Evolutionary conservation across 1,284 basidiomycete genomes (phyloP).

Genomic region (Papiliotrema fonsecae): DNA sequence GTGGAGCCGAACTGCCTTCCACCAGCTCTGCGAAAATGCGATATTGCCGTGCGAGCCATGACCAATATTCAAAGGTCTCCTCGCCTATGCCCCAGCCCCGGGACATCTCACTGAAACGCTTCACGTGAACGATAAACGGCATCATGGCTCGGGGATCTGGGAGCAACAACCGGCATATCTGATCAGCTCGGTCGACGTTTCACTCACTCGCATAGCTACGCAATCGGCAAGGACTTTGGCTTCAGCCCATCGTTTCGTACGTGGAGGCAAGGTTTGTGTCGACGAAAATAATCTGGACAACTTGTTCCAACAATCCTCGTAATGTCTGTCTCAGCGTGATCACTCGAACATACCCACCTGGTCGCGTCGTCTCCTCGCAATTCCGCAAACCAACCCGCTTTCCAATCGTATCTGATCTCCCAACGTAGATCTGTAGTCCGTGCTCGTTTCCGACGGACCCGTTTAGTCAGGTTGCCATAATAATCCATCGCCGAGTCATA

Average conservation of each 20-base stretch:
- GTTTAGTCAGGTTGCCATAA: constrained; percentile 85
- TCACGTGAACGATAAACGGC: constrained; percentile 77
- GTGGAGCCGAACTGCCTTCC: constrained; percentile 53
- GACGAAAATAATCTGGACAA: constrained; percentile 81
- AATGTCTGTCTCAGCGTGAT: constrained; percentile 59
- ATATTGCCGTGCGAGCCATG: constrained; percentile 90
- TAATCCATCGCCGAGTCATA: constrained; percentile 86
- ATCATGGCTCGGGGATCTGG: constrained; percentile 69
- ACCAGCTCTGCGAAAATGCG: constrained; percentile 81
- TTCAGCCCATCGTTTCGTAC: constrained; percentile 97
- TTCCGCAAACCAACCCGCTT: constrained; percentile 93
- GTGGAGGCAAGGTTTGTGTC: constrained; percentile 74
- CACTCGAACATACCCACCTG: constrained; percentile 53
- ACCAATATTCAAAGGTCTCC: constrained; percentile 95
- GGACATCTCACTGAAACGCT: constrained; percentile 79
- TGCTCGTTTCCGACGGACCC: constrained; percentile 82
- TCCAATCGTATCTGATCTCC: constrained; percentile 85
- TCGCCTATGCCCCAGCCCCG: constrained; percentile 96
- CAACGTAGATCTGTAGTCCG: constrained; percentile 52
- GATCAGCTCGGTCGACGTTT: constrained; percentile 4
- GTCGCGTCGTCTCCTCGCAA: constrained; percentile 86
- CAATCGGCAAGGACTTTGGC: constrained; percentile 93
- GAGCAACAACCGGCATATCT: constrained; percentile 83
- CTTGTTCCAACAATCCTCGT: constrained; percentile 81
- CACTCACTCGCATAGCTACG: constrained; percentile 71